Evolutionary conservation across 2,329 filamentous ascomycete genomes (phyloP).

Genomic region (Nemania serpens): DNA sequence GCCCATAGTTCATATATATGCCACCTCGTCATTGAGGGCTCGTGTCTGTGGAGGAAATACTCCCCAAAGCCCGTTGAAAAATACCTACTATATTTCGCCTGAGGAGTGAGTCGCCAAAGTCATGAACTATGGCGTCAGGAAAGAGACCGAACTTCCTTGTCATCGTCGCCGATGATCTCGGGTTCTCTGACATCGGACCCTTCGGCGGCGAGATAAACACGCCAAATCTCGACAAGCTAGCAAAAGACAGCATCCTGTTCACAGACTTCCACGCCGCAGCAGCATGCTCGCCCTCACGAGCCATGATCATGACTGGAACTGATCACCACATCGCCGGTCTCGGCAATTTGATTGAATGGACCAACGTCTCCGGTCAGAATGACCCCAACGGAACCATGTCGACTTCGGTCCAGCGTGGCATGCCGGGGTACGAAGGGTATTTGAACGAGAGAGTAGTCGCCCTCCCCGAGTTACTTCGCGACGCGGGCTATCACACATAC

Average conservation of each 20-base stretch:
- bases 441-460: conserved; percentile 63
- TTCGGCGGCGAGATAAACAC: conserved; percentile 66
- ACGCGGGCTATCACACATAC: conserved; percentile 62
- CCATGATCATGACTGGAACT: conserved; percentile 70
- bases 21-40: background rate
- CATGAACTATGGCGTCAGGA: conserved; percentile 31
- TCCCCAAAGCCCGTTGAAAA: background rate
- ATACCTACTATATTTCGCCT: too few species aligned
- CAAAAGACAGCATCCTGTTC: conserved; percentile 58
- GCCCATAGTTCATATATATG: conserved; percentile 2
- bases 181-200: conserved; percentile 63
- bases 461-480: conserved; percentile 61
- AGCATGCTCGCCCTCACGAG: conserved; percentile 66
- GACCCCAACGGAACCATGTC: conserved; percentile 40
- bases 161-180: conserved; percentile 62
- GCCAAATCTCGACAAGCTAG: conserved; percentile 60
- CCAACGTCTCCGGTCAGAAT: conserved; percentile 43
- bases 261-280: conserved; percentile 69
- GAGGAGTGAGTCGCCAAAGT: background rate
- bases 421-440: conserved; percentile 67
- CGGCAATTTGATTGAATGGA: conserved; percentile 62
- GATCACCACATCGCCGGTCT: conserved; percentile 64
- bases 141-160: conserved; percentile 63
- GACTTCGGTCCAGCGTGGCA: conserved; percentile 53
- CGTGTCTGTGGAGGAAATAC: background rate